phyloP scores from a whole-genome alignment of 768 basidiomycete genomes.

The Suillus tomentosus region DNA sequence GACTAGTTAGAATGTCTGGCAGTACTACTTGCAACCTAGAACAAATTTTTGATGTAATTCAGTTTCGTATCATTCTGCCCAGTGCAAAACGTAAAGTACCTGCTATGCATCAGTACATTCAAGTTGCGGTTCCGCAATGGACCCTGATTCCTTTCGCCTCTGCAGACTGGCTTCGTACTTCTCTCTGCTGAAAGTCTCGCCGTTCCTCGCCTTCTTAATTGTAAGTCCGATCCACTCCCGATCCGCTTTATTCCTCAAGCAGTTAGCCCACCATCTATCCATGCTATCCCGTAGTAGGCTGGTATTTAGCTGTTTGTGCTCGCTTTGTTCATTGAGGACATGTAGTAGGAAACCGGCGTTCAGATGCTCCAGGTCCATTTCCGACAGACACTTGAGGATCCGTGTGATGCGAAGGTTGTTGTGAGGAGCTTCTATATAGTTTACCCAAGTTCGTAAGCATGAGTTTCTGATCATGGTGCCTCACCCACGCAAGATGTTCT shows the following conservation, averaged over 20 bases:
- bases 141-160: constrained; percentile 41
- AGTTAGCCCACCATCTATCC: constrained; percentile 81
- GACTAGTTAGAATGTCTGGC: not conserved
- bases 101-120: not conserved
- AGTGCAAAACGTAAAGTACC: not conserved
- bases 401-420: constrained; percentile 79
- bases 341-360: constrained; percentile 71
- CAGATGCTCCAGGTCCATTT: constrained; percentile 64
- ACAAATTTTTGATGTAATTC: not conserved
- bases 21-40: not conserved
- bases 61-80: not conserved
- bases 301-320: constrained; percentile 53
- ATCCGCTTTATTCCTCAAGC: constrained; percentile 62
- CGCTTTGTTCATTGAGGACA: constrained; percentile 69
- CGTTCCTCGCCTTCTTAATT: constrained; percentile 51
- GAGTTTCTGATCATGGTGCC: not conserved
- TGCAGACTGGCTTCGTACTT: constrained; percentile 54
- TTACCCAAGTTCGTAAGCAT: constrained; percentile 5
- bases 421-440: constrained; percentile 58
- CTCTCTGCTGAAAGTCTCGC: constrained; percentile 54
- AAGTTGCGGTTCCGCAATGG: constrained; percentile 24
- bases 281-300: constrained; percentile 56
- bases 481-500: constrained; percentile 66
- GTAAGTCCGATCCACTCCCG: constrained; percentile 54
- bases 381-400: constrained; percentile 74